Conservation (phyloP, 345 rosid species). For the Melaleuca quinquenervia region DNA sequence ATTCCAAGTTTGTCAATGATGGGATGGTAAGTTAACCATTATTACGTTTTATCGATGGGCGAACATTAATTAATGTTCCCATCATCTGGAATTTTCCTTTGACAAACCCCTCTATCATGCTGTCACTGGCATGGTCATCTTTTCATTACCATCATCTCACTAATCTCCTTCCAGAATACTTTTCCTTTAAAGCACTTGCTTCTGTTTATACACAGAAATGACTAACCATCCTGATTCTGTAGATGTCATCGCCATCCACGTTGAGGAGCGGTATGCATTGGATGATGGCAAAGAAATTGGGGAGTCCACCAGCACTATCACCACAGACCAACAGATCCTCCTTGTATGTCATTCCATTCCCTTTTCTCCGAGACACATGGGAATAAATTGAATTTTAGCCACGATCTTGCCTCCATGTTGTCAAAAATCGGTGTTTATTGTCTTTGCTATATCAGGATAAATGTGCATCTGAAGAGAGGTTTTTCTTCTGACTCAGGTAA, state of each 20-base stretch:
- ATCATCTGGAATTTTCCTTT: background rate
- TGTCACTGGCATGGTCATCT: background rate
- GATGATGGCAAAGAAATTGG: conserved; percentile 16
- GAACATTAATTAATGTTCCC: background rate
- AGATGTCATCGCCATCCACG: conserved; percentile 28
- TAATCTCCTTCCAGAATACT: background rate
- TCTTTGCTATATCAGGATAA: conserved; percentile 31
- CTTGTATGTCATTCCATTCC: conserved; percentile 14
- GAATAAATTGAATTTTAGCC: background rate
- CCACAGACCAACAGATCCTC: conserved; percentile 12
- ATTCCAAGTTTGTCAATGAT: conserved; percentile 8
- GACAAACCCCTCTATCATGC: background rate
- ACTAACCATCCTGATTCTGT: background rate
- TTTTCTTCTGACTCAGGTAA: conserved; percentile 76
- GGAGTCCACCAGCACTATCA: conserved; percentile 22
- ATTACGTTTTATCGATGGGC: background rate
- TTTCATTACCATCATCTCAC: background rate
- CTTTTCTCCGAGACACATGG: background rate
- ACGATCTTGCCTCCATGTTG: background rate
- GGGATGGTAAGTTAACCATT: background rate
- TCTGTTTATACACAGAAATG: background rate
- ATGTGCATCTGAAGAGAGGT: conserved; percentile 37
- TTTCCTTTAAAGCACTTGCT: background rate
- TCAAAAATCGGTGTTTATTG: background rate
- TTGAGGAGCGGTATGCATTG: conserved; percentile 18